These are phyloP conservation scores for Ruellia speciosa DNA, from an alignment of 305 asterid genomes.

Conservation along the genomic window DNA sequence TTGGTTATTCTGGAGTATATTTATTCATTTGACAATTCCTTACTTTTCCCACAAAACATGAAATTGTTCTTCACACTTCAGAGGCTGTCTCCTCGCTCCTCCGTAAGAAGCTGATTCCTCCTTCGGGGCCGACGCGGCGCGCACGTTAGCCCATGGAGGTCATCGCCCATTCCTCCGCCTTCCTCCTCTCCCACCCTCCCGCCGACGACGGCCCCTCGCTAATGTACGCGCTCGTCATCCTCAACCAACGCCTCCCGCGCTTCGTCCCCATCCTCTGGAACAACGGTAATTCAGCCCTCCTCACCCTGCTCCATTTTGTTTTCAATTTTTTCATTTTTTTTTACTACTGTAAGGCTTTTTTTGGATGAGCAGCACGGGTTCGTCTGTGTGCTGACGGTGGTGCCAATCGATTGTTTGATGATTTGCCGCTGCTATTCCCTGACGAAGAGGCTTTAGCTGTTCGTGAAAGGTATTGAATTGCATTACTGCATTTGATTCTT, in stretches of 20 bases:
- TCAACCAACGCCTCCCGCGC: conserved; percentile 67
- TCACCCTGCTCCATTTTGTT: background rate
- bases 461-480: conserved; percentile 47
- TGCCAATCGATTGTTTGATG: conserved; percentile 79
- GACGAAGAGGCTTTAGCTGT: conserved; percentile 40
- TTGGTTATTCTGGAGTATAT: no score
- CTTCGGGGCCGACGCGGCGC: background rate
- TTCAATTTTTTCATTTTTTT: background rate
- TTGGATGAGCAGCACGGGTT: conserved; percentile 60
- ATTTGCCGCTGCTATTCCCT: conserved; percentile 64
- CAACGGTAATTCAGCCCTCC: conserved; percentile 39
- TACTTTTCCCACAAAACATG: no score
- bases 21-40: no score
- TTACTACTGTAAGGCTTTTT: conserved; percentile 15
- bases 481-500: background rate
- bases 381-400: conserved; percentile 94
- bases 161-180: conserved; percentile 59
- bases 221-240: conserved; percentile 58
- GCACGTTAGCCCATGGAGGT: conserved; percentile 38
- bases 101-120: background rate
- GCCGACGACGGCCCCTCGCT: conserved; percentile 28
- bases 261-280: conserved; percentile 81
- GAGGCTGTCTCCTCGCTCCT: background rate
- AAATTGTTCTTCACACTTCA: no score
- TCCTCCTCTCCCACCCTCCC: conserved; percentile 51